Evolutionary conservation across 257 asterid species (phyloP).

Genomic region (Marsdenia floribunda): DNA sequence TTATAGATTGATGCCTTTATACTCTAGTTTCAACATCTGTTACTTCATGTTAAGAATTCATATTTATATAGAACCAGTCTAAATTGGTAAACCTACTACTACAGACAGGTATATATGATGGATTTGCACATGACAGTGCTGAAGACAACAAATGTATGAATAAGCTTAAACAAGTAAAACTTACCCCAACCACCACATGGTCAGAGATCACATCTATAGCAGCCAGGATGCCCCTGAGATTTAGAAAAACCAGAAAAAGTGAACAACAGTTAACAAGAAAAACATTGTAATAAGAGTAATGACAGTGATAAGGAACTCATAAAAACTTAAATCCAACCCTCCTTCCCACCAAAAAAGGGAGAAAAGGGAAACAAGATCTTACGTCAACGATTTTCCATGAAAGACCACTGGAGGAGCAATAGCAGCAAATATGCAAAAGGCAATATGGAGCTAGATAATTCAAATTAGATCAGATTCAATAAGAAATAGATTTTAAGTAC

Average conservation of each 20-base stretch:
- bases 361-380: conserved; percentile 21
- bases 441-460: conserved; percentile 77
- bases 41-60: neutral
- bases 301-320: neutral
- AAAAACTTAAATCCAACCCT: neutral
- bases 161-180: conserved; percentile 22
- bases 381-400: conserved; percentile 87
- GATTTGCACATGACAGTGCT: too few relatives aligned
- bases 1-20: neutral
- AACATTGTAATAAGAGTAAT: neutral
- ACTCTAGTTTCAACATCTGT: too few relatives aligned
- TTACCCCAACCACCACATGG: conserved; percentile 84
- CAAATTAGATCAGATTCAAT: conserved; percentile 15
- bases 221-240: conserved; percentile 89
- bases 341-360: neutral
- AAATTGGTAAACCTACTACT: neutral
- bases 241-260: conserved; percentile 5
- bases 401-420: conserved; percentile 95
- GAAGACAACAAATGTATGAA: neutral
- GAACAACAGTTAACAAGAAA: neutral
- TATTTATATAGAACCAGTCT: neutral
- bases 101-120: neutral
- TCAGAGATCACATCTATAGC: conserved; percentile 92
- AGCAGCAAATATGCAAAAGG: conserved; percentile 92
- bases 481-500: neutral